Evolutionary conservation across 2,329 filamentous ascomycete genomes (phyloP), one percentile per base, ranked within the genome.

Genomic region (Drechslerella coelobrocha): DNA sequence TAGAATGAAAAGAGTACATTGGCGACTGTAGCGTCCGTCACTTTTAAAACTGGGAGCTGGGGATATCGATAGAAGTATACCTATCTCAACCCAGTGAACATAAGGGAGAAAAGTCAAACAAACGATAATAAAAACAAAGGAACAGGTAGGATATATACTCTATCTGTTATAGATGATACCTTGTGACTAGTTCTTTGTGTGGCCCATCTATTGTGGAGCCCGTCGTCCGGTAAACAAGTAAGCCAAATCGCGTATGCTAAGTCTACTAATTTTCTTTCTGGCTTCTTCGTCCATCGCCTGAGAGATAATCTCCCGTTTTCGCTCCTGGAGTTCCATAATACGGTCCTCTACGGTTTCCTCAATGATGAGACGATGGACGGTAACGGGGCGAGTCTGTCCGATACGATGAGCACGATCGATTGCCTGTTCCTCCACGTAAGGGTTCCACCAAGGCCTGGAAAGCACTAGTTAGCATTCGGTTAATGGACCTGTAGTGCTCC

Each of bases 321-420:
- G 83, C 55, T 92, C 85, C 77, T 96, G 92, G 14, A 96, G 80
- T 23, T 83, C 83, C 29, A 93, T 81, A 73, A 97, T 96, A 6
- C 92, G 86, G 76, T 96, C 92, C 78, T 97, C 92, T 0, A 97
- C 89, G 0, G 92, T 96, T 4, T 85, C 83, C 74, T 86, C 78
- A 6, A 93, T 86, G 2, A 96, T 80, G 23, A 96, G 84, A 2
- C 91, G 88, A 77, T 96, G 91, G 0, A 97, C 88, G 61, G 86
- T 84, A 2, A 96, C 92, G 6, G 86, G 81, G 2, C 84, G 83
- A 73, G 83, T 81, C 79, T 97, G 92, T 0, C 92, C 92, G 74
- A 96, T 92, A 8, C 92, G 89, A 78, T 96, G 89, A 1, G 92
- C 90, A 21, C 92, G 89, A 78, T 96, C 92, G 54, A 96, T 88